Evolutionary conservation across 2,329 filamentous ascomycete species (phyloP).

Genomic region (Dactylellina drechsleri): DNA sequence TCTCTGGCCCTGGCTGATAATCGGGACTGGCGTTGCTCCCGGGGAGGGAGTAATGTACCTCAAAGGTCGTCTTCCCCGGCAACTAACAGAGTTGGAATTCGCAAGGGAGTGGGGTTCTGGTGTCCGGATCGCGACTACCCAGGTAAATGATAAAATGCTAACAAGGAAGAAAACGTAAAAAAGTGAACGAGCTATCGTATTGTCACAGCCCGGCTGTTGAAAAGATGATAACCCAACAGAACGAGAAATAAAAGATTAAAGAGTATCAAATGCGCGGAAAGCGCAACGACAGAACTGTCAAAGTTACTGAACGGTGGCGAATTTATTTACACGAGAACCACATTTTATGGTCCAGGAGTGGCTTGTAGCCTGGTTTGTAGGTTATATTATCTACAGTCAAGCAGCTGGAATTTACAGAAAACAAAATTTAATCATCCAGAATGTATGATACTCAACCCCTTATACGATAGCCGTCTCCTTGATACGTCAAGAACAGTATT

Average conservation of each 20-base stretch:
- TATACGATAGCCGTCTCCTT: constrained; percentile 5
- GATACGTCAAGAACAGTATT: neutral
- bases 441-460: neutral
- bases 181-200: constrained; percentile 37
- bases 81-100: neutral
- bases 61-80: constrained; percentile 10
- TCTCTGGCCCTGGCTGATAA: constrained; percentile 36
- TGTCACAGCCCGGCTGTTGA: constrained; percentile 39
- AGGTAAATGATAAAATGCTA: constrained; percentile 19
- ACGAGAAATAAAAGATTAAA: constrained; percentile 7
- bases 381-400: no score
- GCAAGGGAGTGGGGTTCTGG: neutral
- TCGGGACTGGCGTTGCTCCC: constrained; percentile 26
- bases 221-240: neutral
- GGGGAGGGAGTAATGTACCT: constrained; percentile 33
- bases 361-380: no score
- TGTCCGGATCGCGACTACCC: constrained; percentile 1
- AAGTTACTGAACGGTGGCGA: constrained; percentile 19
- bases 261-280: neutral
- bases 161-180: constrained; percentile 25
- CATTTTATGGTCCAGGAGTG: neutral
- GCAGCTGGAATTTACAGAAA: no score
- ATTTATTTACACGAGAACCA: constrained; percentile 1
- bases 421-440: neutral
- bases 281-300: constrained; percentile 22